Evolutionary conservation across 257 asterid species (phyloP), one percentile per base, ranked within the genome.

Genomic region (Jasminum sambac): DNA sequence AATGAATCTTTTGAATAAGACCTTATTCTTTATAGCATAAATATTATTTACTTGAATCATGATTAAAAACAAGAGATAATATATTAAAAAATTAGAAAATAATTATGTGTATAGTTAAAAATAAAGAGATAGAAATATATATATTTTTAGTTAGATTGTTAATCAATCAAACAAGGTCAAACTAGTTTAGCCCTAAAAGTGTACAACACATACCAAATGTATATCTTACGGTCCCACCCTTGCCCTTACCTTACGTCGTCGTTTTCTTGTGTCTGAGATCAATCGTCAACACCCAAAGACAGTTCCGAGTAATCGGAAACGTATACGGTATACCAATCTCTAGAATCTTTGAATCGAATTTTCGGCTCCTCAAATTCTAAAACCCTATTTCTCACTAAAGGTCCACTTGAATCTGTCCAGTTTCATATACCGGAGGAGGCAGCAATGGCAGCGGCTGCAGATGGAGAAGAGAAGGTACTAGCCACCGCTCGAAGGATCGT

Each of bases 401-500:
- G 9, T 16, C 34, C 62, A 55, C 23, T 3, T 8, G 16, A 10
- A 55, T 55, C 62, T 21, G 0, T 50, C 6, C 59, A 50, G n/a
- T 50, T 50, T 50, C 24, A 50, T 14, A 68, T 25, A 34, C 17
- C 19, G 26, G 17, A 64, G 37, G 34, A 5, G 66, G 44, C 30
- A 39, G 43, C 65, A 44, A 86, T 85, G 95, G 95, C 90, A 85
- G 89, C 90, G 77, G 71, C 89, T 26, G 80, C 74, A 50, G 89
- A 86, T 64, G 98, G 90, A 57, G 82, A 89, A 67, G 95, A 90
- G 68, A 93, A 88, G 77, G 96, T 93, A 8, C 71, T 93, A 62
- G 96, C 95, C 40, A 84, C 98, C 13, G 98, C 96, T 21, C 96
- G 89, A 81, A 93, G 90, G 87, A 90, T 93, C 83, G 92, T 93